Evolutionary conservation across 805 yeast species (phyloP).

Genomic region (Hanseniaspora meyeri): DNA sequence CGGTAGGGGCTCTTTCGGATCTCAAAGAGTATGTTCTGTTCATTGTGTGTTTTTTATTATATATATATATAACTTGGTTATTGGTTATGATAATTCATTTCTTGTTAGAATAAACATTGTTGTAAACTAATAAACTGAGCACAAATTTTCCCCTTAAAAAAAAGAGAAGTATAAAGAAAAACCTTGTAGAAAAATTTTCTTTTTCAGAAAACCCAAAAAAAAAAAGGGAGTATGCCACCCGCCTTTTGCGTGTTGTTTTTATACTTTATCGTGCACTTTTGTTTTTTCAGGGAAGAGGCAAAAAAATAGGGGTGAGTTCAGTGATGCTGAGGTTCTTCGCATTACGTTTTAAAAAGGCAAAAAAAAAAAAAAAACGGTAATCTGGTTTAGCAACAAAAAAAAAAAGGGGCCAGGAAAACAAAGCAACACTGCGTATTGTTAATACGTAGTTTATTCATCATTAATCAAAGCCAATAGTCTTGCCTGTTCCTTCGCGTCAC

Average conservation of each 20-base stretch:
- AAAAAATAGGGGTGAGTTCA: not conserved
- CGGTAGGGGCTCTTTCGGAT: constrained; percentile 72
- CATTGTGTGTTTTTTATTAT: constrained; percentile 38
- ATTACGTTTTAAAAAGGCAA: too few relatives aligned
- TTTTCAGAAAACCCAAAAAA: too few relatives aligned
- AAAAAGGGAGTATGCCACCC: too few relatives aligned
- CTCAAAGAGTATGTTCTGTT: constrained; percentile 97
- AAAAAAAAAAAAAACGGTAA: too few relatives aligned
- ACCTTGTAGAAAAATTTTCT: not conserved
- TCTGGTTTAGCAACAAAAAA: too few relatives aligned
- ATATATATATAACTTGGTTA: not conserved
- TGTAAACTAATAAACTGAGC: not conserved
- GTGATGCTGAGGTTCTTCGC: too few relatives aligned
- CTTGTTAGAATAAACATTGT: not conserved
- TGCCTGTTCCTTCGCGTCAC: constrained; percentile 27
- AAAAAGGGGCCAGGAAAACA: not conserved
- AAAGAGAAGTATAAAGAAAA: not conserved
- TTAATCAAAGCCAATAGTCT: constrained; percentile 28
- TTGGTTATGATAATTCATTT: not conserved
- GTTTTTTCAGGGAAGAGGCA: not conserved
- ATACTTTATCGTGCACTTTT: too few relatives aligned
- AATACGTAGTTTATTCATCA: constrained; percentile 19
- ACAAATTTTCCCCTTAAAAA: not conserved
- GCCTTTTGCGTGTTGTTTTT: too few relatives aligned
- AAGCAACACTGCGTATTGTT: not conserved